Percentiles rank a stretch among this genome's conserved stretches.
Conservation (phyloP, 768 basidiomycete genomes). For the Boletellus ananiceps region DNA sequence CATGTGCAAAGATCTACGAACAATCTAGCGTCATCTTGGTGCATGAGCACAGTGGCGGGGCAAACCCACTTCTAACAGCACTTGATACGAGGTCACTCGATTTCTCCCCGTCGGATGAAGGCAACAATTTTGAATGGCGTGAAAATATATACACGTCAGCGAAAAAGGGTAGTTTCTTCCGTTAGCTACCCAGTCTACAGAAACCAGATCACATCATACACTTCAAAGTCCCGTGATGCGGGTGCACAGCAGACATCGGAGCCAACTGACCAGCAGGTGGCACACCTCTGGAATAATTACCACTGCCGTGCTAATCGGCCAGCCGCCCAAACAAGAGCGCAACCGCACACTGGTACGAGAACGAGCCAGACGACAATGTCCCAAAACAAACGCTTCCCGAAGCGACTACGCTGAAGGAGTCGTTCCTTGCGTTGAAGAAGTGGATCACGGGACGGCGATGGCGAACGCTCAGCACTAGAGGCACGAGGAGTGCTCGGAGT, state of each 20-base stretch:
- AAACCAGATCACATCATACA: neutral
- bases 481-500: conserved; percentile 17
- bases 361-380: conserved; percentile 81
- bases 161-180: neutral
- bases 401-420: conserved; percentile 69
- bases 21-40: neutral
- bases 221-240: conserved; percentile 6
- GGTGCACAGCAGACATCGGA: neutral
- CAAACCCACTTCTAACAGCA: neutral
- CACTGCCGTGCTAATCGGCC: conserved; percentile 51
- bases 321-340: conserved; percentile 52
- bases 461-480: conserved; percentile 16
- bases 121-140: neutral
- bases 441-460: conserved; percentile 48
- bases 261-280: conserved; percentile 8
- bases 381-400: conserved; percentile 72
- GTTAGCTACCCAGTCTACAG: conserved; percentile 1
- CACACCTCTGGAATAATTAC: conserved; percentile 31
- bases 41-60: neutral
- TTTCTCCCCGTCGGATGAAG: neutral
- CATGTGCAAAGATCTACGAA: too few relatives aligned
- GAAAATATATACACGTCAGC: neutral
- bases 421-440: conserved; percentile 85
- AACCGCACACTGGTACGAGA: conserved; percentile 54
- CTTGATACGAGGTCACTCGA: too few relatives aligned